Conservation (phyloP, 2,329 filamentous ascomycete genomes). For the Tothia fuscella region DNA sequence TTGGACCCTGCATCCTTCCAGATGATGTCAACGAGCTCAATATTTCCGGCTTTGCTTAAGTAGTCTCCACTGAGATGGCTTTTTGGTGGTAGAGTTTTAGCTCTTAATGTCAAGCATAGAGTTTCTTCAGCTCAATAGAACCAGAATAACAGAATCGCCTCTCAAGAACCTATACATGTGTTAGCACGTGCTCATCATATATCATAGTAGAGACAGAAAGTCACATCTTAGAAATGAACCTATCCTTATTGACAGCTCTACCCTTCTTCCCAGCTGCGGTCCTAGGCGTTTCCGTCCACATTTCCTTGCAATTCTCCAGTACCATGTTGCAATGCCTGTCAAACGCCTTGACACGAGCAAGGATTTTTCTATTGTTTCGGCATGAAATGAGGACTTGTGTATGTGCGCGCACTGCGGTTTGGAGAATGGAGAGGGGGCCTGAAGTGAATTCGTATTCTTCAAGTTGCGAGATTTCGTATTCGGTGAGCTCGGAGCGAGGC, state of each 20-base stretch:
- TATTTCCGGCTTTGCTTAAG: too few relatives aligned
- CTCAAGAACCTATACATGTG: conserved; percentile 56
- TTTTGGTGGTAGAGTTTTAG: too few relatives aligned
- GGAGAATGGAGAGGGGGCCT: conserved; percentile 81
- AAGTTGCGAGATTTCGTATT: conserved; percentile 78
- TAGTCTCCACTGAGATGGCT: too few relatives aligned
- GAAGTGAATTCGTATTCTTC: conserved; percentile 71
- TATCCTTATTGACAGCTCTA: conserved; percentile 87
- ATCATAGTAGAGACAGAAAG: conserved; percentile 22
- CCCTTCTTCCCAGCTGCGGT: conserved; percentile 80
- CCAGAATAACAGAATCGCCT: conserved; percentile 79
- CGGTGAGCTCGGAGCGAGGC: conserved; percentile 79
- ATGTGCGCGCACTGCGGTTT: conserved; percentile 90
- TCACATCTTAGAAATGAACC: conserved; percentile 95
- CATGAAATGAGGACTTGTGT: conserved; percentile 94
- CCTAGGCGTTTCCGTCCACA: conserved; percentile 94
- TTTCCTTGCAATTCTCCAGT: conserved; percentile 93
- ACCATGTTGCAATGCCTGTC: conserved; percentile 99
- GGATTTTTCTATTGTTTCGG: conserved; percentile 95
- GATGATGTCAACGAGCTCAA: too few relatives aligned
- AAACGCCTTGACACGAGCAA: conserved; percentile 95
- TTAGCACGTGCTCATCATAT: conserved; percentile 2
- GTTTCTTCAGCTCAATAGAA: conserved; percentile 72
- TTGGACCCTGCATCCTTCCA: too few relatives aligned
- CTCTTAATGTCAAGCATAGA: too few relatives aligned